Evolutionary conservation across 2,329 filamentous ascomycete genomes (phyloP), one percentile per base, ranked within the genome.

Genomic region (Rhexocercosporidium sp.): DNA sequence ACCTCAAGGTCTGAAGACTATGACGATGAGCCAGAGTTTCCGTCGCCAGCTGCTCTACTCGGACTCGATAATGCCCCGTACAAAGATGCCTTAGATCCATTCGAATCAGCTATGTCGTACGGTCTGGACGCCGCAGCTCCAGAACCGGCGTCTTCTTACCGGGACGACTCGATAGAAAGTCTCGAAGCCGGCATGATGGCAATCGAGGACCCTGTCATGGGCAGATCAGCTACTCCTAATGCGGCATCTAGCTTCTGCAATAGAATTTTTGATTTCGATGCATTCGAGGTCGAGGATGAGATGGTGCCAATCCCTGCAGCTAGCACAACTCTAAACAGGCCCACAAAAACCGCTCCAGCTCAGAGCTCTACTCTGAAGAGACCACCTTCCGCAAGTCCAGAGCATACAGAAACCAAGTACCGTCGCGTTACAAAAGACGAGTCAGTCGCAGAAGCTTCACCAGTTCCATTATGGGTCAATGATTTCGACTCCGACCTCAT

Each of bases 21-120:
- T 14, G 71, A 73, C 18, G 64, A 71, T 5, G 80, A 78, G 57
- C 78, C 79, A 14, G 76, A 77, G 11, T 70, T 83, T 29, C 79
- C 80, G 29, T 79, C 79, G 7, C 76, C 78, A 29, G 77, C 77
- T 27, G 61, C 67, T 14, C 67, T 81, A 14, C 41, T 80, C 18
- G 11, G 46, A 34, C 12, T 16, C 8, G 57, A 62, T 34, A 46
- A 53, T 14, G 65, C 66, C 59, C 49, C 46, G 25, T 65, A 64
- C 31, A 22, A 66, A 27, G 6, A 18, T 20, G 41, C 11, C 31
- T 51, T 39, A 29, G 51, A 39, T 37, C 16, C 18, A 5, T 22
- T 25, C 20, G 34, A 16, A 16, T 12, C 14, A 2, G 1, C 4
- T 57, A 3, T 12, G 5, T 25, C 20, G 6, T 20, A 16, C 20